These are phyloP conservation scores for Drosera spatulata DNA, from an alignment of 179 eudicot species.

Conservation along the genomic window DNA sequence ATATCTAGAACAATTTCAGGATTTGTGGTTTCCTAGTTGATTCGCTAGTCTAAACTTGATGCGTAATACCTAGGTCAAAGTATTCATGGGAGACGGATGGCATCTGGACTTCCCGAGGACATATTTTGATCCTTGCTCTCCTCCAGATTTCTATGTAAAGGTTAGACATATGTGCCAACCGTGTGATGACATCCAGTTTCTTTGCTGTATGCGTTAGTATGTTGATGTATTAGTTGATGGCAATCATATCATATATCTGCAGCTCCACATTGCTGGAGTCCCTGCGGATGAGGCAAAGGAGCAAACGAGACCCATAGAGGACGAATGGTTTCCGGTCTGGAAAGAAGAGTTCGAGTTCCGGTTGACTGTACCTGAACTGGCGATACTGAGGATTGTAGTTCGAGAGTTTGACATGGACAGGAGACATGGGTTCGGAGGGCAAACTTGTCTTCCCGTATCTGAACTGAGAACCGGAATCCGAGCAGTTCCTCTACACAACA, in stretches of 20 bases:
- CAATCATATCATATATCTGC: background rate
- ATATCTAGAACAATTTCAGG: too few species aligned
- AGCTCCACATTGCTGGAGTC: slow-evolving; percentile 45
- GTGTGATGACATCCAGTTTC: background rate
- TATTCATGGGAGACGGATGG: slow-evolving; percentile 61
- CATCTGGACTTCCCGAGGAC: slow-evolving; percentile 33
- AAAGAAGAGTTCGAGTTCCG: slow-evolving; percentile 46
- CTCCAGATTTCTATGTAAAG: slow-evolving; percentile 50
- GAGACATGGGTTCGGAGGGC: slow-evolving; percentile 44
- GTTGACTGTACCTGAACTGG: slow-evolving; percentile 43
- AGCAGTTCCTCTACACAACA: slow-evolving; percentile 33
- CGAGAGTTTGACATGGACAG: slow-evolving; percentile 29
- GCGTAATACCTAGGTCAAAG: slow-evolving; percentile 21
- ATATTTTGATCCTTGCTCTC: slow-evolving; percentile 38
- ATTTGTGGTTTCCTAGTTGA: too few species aligned
- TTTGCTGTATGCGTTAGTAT: background rate
- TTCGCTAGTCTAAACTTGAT: too few species aligned
- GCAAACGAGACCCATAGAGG: slow-evolving; percentile 26
- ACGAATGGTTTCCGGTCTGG: slow-evolving; percentile 51
- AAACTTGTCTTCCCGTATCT: slow-evolving; percentile 43
- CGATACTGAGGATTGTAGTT: slow-evolving; percentile 46
- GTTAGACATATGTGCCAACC: slow-evolving; percentile 4
- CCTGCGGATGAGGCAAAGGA: slow-evolving; percentile 23
- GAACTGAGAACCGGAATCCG: slow-evolving; percentile 41
- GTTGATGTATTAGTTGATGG: too few species aligned